Evolutionary conservation across 352 stramenopile species (phyloP), one percentile per base, ranked within the genome.

Genomic region (Pythium apleroticum): DNA sequence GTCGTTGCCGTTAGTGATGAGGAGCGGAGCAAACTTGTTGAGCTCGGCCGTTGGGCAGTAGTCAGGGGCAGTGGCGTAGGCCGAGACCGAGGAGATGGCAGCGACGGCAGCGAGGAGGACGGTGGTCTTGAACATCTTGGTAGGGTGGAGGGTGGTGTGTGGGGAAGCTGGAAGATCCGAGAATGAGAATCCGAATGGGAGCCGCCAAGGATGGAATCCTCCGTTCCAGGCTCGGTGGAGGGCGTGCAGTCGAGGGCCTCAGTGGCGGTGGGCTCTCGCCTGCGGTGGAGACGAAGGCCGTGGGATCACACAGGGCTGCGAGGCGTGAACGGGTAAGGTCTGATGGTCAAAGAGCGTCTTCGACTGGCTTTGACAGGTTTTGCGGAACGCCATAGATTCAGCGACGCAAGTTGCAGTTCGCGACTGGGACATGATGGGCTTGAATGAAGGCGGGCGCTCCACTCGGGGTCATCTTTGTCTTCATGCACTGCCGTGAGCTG

Each of bases 81-180:
- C 46, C 39, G 41, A 46, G 52, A 66, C 60, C 24, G 60, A 49
- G 49, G 43, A 60, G 35, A 45, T 22, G 30, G 52, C 60, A 30
- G 60, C 60, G 24, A 66, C 41, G 60, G 57, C 56, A 37, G 56
- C 64, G 50, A 65, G 37, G 33, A 58, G 56, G 33, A 63, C 22
- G 28, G 60, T 56, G 39, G 60, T 33, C 64, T 70, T 70, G 63
- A 69, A 69, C 63, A 69, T 69, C 27, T 33, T 59, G 53, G 24
- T n/a, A 15, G 45, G 0, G 39, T 48, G 39, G 6, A 39, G 33
- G 33, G 33, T 39, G 33, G 33, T 22, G 39, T 48, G 39, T 48
- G 39, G 24, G 14, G 63, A 64, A 69, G 56, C 63, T 69, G 55
- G 63, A 28, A 56, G 63, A 60, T 64, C 49, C 54, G 63, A 60